These are phyloP conservation scores for Begonia fuchsioides DNA, from an alignment of 306 rosid genomes.

Conservation along the genomic window DNA sequence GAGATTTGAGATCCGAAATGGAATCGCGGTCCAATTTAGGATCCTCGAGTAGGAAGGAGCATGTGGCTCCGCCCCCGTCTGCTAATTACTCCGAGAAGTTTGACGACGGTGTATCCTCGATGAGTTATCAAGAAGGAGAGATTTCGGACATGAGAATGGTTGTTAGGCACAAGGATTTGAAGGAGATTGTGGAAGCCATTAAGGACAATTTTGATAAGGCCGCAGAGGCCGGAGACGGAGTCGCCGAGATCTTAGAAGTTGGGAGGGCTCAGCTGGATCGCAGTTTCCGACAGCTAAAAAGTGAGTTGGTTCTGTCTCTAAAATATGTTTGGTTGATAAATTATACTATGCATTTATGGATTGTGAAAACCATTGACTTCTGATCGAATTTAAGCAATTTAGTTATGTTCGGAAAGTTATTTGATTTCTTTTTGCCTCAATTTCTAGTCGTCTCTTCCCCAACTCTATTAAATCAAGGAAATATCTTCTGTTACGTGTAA, in stretches of 20 bases:
- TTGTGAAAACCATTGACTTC: too few species aligned
- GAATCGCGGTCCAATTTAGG: conserved; percentile 60
- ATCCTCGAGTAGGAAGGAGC: conserved; percentile 27
- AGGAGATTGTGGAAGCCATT: conserved; percentile 79
- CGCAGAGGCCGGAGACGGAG: conserved; percentile 64
- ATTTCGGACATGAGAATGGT: conserved; percentile 71
- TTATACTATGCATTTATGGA: too few species aligned
- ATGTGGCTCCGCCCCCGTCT: conserved; percentile 10
- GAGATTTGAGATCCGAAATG: conserved; percentile 53
- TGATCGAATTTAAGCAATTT: neutral
- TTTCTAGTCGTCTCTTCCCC: too few species aligned
- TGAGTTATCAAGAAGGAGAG: conserved; percentile 26
- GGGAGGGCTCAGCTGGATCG: conserved; percentile 78
- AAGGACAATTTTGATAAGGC: conserved; percentile 71
- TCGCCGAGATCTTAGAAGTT: conserved; percentile 72
- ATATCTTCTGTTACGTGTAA: neutral
- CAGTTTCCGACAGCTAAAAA: conserved; percentile 74
- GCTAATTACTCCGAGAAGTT: conserved; percentile 15
- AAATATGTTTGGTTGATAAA: conserved; percentile 1
- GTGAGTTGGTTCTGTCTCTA: conserved; percentile 19
- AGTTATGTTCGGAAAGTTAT: too few species aligned
- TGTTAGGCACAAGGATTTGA: conserved; percentile 79
- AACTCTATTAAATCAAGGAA: too few species aligned
- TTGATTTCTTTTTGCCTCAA: too few species aligned
- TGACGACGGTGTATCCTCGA: conserved; percentile 20